phyloP scores from a whole-genome alignment of 2,329 filamentous ascomycete species.

The Westerdykella ornata region DNA sequence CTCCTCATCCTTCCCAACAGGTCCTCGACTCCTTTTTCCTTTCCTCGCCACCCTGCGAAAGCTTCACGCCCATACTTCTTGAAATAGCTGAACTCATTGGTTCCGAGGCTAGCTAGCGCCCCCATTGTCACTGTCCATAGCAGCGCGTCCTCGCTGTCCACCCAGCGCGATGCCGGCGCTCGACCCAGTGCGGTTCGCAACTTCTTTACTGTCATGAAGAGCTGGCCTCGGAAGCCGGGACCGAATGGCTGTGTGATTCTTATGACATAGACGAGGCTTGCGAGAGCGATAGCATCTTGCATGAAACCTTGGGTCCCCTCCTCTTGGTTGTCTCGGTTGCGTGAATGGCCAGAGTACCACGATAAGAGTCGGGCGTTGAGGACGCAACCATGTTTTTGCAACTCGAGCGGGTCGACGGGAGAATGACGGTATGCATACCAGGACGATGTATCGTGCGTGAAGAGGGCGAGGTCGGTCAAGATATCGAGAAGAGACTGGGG shows the following conservation, averaged over 20 bases:
- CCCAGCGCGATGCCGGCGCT: conserved; percentile 15
- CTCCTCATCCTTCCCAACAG: conserved; percentile 13
- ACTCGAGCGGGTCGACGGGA: conserved; percentile 21
- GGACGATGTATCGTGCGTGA: conserved; percentile 15
- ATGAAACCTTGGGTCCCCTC: conserved; percentile 12
- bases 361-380: conserved; percentile 23
- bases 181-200: conserved; percentile 15
- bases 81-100: conserved; percentile 4
- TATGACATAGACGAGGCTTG: conserved; percentile 21
- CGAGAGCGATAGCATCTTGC: conserved; percentile 16
- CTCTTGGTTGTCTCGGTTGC: not conserved
- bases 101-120: conserved; percentile 17
- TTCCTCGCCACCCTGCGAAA: conserved; percentile 8
- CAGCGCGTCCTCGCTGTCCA: conserved; percentile 15
- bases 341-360: conserved; percentile 17
- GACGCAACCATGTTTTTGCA: conserved; percentile 27
- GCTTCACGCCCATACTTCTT: conserved; percentile 1
- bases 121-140: conserved; percentile 30
- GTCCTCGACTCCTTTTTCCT: conserved; percentile 8
- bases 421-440: conserved; percentile 16
- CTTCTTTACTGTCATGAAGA: conserved; percentile 18
- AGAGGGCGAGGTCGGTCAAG: conserved; percentile 14
- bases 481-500: conserved; percentile 15
- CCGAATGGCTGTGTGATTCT: conserved; percentile 17
- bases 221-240: conserved; percentile 7